Evolutionary conservation across 176 grass and related monocot genomes (phyloP).

Genomic region (Panicum miliaceum): DNA sequence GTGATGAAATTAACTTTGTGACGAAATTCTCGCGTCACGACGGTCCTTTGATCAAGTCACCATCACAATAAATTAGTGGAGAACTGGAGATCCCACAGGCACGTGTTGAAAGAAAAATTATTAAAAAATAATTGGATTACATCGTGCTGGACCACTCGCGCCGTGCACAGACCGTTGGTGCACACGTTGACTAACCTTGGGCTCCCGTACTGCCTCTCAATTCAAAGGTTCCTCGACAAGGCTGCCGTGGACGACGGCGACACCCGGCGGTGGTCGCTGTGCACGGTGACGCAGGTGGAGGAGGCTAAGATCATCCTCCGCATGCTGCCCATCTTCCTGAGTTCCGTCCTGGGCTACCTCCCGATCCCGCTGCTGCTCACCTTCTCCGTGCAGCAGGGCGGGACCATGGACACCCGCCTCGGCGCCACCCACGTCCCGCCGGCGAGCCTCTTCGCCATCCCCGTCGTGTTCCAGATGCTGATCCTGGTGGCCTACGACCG

Average conservation of each 20-base stretch:
- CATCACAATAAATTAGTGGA: no score
- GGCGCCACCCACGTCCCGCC: slow-evolving; percentile 56
- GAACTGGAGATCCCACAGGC: no score
- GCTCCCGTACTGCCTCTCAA: not conserved
- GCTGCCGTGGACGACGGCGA: slow-evolving; percentile 50
- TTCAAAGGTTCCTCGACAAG: slow-evolving; percentile 46
- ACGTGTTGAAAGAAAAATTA: no score
- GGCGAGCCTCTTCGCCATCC: slow-evolving; percentile 66
- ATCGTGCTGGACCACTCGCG: not conserved
- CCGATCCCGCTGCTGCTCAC: slow-evolving; percentile 63
- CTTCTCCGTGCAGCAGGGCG: slow-evolving; percentile 69
- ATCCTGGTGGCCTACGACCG: slow-evolving; percentile 61
- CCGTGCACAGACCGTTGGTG: not conserved
- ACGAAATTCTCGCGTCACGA: no score
- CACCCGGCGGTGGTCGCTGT: slow-evolving; percentile 21
- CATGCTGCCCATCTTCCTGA: slow-evolving; percentile 73
- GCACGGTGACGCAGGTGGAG: slow-evolving; percentile 23
- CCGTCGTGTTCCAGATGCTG: slow-evolving; percentile 64
- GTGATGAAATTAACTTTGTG: no score
- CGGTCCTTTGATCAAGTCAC: no score
- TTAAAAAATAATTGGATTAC: no score
- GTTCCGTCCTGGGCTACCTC: slow-evolving; percentile 53
- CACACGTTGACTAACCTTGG: not conserved
- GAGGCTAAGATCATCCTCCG: slow-evolving; percentile 31
- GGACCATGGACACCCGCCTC: slow-evolving; percentile 61